Conservation (phyloP, 257 asterid species). For the Solanum clarkiae region DNA sequence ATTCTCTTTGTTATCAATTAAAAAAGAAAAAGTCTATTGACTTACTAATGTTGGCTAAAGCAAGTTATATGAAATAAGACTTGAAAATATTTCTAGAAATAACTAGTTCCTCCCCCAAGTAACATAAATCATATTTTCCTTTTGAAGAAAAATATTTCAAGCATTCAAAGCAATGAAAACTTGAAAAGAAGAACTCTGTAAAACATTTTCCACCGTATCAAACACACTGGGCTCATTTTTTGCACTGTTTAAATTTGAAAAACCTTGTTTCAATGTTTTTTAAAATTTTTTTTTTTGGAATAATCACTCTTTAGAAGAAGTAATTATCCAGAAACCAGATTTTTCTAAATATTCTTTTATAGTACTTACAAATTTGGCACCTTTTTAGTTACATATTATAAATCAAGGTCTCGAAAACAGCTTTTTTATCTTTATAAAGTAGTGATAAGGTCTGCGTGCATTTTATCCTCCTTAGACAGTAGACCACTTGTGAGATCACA, state of each 20-base stretch:
- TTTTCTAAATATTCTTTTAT: neutral
- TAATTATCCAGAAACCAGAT: neutral
- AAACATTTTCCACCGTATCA: neutral
- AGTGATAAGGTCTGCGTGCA: too few relatives aligned
- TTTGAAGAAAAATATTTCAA: neutral
- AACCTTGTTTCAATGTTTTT: neutral
- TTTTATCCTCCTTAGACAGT: fast-evolving
- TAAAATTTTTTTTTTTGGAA: neutral
- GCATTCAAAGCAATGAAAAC: neutral
- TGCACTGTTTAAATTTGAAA: neutral
- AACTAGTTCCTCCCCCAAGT: neutral
- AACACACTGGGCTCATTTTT: neutral
- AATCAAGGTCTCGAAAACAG: neutral
- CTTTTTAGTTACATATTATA: neutral
- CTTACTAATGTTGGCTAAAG: neutral
- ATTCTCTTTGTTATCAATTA: too few relatives aligned
- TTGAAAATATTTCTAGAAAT: neutral
- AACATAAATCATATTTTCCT: neutral
- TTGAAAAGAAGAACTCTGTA: neutral
- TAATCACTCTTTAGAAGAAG: neutral
- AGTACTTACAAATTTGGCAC: neutral
- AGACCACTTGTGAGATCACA: too few relatives aligned
- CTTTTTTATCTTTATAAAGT: too few relatives aligned
- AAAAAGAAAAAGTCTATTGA: too few relatives aligned
- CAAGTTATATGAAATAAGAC: neutral